phyloP scores from a whole-genome alignment of 192 early-diverging fungal genomes.

The Backusella morwellensis region DNA sequence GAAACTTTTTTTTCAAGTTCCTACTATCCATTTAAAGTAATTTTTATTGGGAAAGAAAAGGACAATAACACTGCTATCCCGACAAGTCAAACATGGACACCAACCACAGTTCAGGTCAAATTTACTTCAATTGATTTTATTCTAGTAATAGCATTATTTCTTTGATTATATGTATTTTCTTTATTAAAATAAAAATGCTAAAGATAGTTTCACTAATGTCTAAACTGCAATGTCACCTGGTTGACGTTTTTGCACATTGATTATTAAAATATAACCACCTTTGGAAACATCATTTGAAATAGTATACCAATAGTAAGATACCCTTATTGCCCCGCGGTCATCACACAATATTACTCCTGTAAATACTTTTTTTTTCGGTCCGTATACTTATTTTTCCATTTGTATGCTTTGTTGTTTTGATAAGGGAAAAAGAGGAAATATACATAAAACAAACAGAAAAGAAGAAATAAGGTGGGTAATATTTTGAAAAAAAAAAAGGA shows the following conservation, averaged over 20 bases:
- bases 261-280: background rate
- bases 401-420: background rate
- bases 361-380: background rate
- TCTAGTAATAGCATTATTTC: background rate
- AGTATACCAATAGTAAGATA: background rate
- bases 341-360: background rate
- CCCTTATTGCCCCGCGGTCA: background rate
- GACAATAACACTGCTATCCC: background rate
- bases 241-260: background rate
- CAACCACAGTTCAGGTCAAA: background rate
- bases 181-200: background rate
- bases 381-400: background rate
- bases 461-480: background rate
- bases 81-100: background rate
- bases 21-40: background rate
- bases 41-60: slow-evolving; percentile 1
- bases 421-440: background rate
- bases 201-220: background rate
- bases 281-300: background rate
- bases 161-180: background rate
- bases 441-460: background rate
- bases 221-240: background rate
- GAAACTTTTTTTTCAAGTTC: background rate
- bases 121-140: slow-evolving; percentile 6
- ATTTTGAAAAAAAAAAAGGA: background rate